Conservation (phyloP, 768 basidiomycete species). For the Trametes meyenii region DNA sequence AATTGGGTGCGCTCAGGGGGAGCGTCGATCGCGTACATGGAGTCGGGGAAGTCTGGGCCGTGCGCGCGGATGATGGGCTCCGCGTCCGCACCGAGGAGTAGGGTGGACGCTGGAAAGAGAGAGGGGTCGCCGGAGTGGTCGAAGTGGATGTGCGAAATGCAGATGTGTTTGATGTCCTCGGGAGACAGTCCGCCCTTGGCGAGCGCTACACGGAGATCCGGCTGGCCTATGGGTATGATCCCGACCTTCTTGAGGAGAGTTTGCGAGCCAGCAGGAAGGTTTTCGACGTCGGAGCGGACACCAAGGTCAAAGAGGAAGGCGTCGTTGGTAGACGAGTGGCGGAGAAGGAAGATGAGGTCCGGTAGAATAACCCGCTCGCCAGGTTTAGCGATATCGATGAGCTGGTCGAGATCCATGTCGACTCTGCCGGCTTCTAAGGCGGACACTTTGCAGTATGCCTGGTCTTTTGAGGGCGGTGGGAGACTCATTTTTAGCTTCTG, state of each 20-base stretch:
- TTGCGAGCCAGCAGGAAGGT: slow-evolving; percentile 6
- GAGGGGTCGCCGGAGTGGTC: slow-evolving; percentile 53
- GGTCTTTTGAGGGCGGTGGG: slow-evolving; percentile 5
- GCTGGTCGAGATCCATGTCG: slow-evolving; percentile 3
- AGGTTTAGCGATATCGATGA: slow-evolving; percentile 16
- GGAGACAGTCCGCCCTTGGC: slow-evolving; percentile 51
- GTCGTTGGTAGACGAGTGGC: slow-evolving; percentile 41
- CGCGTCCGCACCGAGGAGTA: slow-evolving; percentile 51
- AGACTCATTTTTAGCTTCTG: slow-evolving; percentile 10
- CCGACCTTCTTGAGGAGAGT: slow-evolving; percentile 5
- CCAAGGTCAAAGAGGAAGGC: slow-evolving; percentile 57
- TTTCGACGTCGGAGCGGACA: slow-evolving; percentile 44
- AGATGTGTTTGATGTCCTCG: slow-evolving; percentile 45
- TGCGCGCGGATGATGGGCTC: slow-evolving; percentile 40
- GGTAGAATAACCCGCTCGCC: slow-evolving; percentile 33
- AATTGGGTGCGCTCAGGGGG: slow-evolving; percentile 22
- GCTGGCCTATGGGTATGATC: slow-evolving; percentile 12
- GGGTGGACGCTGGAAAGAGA: slow-evolving; percentile 47
- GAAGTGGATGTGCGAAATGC: slow-evolving; percentile 57
- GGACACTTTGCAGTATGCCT: slow-evolving; percentile 16
- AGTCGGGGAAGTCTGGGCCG: slow-evolving; percentile 46
- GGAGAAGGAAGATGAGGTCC: slow-evolving; percentile 54
- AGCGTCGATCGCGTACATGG: slow-evolving; percentile 26
- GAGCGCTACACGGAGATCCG: slow-evolving; percentile 49
- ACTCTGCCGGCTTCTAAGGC: slow-evolving; percentile 16